These are phyloP conservation scores for Leccinum variicolor DNA, from an alignment of 768 basidiomycete genomes.

Conservation along the genomic window DNA sequence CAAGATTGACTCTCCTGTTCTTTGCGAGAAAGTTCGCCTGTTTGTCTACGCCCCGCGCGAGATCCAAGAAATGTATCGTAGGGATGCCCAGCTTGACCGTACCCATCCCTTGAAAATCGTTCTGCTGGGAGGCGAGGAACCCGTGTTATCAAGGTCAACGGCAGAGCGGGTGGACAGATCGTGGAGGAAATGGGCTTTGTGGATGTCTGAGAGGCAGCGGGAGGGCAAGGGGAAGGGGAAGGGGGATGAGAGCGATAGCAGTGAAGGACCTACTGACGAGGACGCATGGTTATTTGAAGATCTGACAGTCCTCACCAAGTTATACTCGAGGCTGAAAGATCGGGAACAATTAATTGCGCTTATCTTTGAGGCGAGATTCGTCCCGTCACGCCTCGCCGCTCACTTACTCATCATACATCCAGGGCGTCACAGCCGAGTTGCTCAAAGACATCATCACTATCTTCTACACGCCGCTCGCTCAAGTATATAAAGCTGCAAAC, in stretches of 20 bases:
- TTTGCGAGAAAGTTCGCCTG: slow-evolving; percentile 84
- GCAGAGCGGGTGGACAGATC: slow-evolving; percentile 78
- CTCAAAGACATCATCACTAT: slow-evolving; percentile 99
- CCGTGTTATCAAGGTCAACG: slow-evolving; percentile 71
- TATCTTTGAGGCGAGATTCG: slow-evolving; percentile 81
- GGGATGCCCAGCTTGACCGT: slow-evolving; percentile 71
- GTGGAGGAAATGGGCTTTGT: slow-evolving; percentile 74
- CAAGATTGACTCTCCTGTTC: slow-evolving; percentile 82
- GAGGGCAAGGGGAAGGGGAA: slow-evolving; percentile 32
- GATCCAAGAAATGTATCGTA: slow-evolving; percentile 78
- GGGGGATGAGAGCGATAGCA: slow-evolving; percentile 66
- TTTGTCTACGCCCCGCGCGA: slow-evolving; percentile 88
- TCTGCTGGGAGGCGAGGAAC: slow-evolving; percentile 74
- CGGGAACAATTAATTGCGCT: slow-evolving; percentile 89
- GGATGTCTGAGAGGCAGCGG: slow-evolving; percentile 56
- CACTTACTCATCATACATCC: neutral
- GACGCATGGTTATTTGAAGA: slow-evolving; percentile 98
- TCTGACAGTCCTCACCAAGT: slow-evolving; percentile 69
- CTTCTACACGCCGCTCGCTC: slow-evolving; percentile 94
- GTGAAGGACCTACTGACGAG: slow-evolving; percentile 90
- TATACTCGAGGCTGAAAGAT: slow-evolving; percentile 80
- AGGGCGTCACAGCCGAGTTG: slow-evolving; percentile 94
- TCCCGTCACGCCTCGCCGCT: neutral
- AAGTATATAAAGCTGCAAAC: slow-evolving; percentile 96
- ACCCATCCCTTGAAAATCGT: slow-evolving; percentile 78